Base-by-base conservation (phyloP, 78 protist species). In the Creolimax fragrantissima region DNA sequence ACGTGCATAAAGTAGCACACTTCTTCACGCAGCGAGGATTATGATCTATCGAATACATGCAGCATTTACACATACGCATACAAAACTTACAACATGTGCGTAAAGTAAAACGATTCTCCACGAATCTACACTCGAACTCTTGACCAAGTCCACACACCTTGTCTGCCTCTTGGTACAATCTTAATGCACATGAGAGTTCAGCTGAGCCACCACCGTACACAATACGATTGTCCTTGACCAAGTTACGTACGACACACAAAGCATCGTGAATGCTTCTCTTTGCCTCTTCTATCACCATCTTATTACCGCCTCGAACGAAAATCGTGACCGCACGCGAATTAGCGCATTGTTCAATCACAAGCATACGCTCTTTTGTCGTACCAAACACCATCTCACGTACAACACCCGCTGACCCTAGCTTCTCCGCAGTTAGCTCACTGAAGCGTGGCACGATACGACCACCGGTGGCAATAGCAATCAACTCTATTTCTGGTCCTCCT, bases 391-490 rank as follows among this genome's bases (percentile, higher is more conserved):
- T 91, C 95, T 98, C 99, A 44, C 97, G 84, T 24, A 99, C 99
- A 45, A 37, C 24, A 42, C 97, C 99, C 3, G 98, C 99, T 4
- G 41, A 93, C 89, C 99, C 99, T 41, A 99, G 97, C 96, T 99
- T 99, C 44, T 96, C 98, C 32, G 98, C 94, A 4, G 95, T 58
- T 47, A 99, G 94, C 93, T 99, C 99, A 81, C 88, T 93, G 94
- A 99, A 99, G 43, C 99, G 92, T 32, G 99, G 99, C n/a, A 99
- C 98, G 84, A 99, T 99, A 88, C 99, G 95, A 66, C 97, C 99
- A 47, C 98, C 99, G 44, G 99, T 98, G n/a, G 99, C 99, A 93
- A 99, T 99, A 66, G 99, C 99, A 45, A 99, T 84, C 32, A 95
- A 83, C 91, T 99, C 99, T 44, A 99, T 90, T 92, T 99, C 99